A percentile compares a stretch with the other conserved stretches of the same genome.
Evolutionary conservation across 2,329 filamentous ascomycete species (phyloP).

Genomic region (Alternaria sp.): DNA sequence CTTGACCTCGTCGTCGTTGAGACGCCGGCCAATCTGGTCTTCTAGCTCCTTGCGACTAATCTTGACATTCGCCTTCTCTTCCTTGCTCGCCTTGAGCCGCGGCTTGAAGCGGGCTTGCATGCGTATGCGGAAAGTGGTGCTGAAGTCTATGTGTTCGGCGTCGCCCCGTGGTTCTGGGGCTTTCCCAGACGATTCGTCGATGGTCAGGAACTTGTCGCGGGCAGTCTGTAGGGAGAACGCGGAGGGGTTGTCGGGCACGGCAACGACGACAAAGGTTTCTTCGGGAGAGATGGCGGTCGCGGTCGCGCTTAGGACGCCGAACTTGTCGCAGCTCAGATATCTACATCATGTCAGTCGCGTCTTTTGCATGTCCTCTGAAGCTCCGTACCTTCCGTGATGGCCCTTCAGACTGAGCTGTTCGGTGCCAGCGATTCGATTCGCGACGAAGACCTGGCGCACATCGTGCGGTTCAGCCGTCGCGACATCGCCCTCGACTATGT

Average conservation of each 20-base stretch:
- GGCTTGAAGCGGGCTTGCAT: constrained; percentile 98
- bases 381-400: constrained; percentile 76
- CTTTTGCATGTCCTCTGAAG: not conserved
- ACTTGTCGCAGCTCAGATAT: constrained; percentile 86
- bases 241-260: constrained; percentile 68
- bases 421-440: constrained; percentile 81
- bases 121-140: constrained; percentile 78
- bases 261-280: constrained; percentile 79
- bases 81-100: constrained; percentile 77
- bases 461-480: constrained; percentile 93
- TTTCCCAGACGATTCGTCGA: constrained; percentile 53
- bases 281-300: constrained; percentile 83
- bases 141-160: constrained; percentile 70
- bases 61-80: constrained; percentile 83
- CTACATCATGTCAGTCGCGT: constrained; percentile 53
- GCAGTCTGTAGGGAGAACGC: constrained; percentile 79
- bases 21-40: constrained; percentile 74
- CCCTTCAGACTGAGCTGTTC: constrained; percentile 87
- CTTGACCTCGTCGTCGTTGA: constrained; percentile 88
- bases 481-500: constrained; percentile 83
- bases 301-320: constrained; percentile 77
- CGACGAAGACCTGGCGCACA: constrained; percentile 94
- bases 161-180: constrained; percentile 77
- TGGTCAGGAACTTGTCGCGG: constrained; percentile 73
- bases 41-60: constrained; percentile 88